These are phyloP conservation scores for Auricularia cornea DNA, from an alignment of 768 basidiomycete genomes.

Conservation along the genomic window DNA sequence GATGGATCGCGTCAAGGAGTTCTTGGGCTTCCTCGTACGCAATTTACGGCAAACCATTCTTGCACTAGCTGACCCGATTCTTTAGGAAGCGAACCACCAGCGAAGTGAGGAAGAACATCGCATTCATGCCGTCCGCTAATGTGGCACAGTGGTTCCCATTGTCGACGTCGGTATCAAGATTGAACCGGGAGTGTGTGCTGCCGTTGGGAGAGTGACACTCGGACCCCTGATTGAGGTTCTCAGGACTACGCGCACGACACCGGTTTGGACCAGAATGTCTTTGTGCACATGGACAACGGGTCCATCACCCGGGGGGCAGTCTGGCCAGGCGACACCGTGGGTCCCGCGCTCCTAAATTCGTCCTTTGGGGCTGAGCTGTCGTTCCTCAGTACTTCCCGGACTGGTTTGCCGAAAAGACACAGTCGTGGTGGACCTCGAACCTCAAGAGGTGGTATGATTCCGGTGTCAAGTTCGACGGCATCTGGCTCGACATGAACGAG, in stretches of 20 bases:
- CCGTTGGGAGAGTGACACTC: slow-evolving; percentile 39
- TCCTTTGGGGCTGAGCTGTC: background rate
- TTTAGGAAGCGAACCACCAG: slow-evolving; percentile 37
- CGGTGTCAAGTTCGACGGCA: slow-evolving; percentile 49
- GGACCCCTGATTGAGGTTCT: slow-evolving; percentile 1
- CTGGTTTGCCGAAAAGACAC: slow-evolving; percentile 48
- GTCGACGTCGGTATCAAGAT: slow-evolving; percentile 55
- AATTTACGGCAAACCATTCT: background rate
- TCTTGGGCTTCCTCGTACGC: slow-evolving; percentile 2
- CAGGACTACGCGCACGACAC: slow-evolving; percentile 61
- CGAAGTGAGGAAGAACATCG: slow-evolving; percentile 34
- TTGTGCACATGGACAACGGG: slow-evolving; percentile 68
- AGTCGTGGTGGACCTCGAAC: slow-evolving; percentile 53
- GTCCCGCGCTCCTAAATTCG: slow-evolving; percentile 13
- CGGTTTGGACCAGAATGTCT: slow-evolving; percentile 50
- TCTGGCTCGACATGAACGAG: slow-evolving; percentile 48
- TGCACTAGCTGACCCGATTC: background rate
- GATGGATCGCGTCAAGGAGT: slow-evolving; percentile 12
- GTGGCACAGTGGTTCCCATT: slow-evolving; percentile 39
- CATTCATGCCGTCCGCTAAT: background rate
- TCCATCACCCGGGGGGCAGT: slow-evolving; percentile 65
- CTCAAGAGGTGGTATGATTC: slow-evolving; percentile 43
- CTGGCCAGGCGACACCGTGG: slow-evolving; percentile 67
- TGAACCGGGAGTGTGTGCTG: slow-evolving; percentile 50
- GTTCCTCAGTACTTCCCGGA: slow-evolving; percentile 44